Evolutionary conservation across 163 green algal genomes (phyloP), one percentile per base, ranked within the genome.

Genomic region (Scenedesmus sp.): DNA sequence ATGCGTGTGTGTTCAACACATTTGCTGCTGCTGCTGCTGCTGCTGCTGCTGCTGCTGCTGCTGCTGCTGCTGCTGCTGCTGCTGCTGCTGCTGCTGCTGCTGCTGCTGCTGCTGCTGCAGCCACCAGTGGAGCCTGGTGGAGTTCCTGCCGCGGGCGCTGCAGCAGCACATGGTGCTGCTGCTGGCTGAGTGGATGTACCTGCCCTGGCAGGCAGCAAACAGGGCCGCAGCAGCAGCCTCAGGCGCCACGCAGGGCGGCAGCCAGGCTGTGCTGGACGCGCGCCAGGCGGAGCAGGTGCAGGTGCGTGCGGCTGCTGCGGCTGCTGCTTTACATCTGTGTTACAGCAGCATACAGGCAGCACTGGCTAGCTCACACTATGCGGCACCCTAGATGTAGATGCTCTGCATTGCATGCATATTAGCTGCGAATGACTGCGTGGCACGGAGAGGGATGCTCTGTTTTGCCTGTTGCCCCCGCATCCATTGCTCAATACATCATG

Each of bases 171-270:
- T 99, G 90, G 87, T 96, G 62, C 83, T 96, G 1, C 87, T 97
- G n/a, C 94, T 98, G 23, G 96, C 93, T 6, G 97, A 99, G 94
- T 99, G 98, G 93, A 92, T 99, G 74, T 97, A 97, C 94, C 92
- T 97, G 85, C 97, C 98, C 1, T 99, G 97, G 97, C 95, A 95
- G 82, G 92, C 97, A 59, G 95, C 92, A 84, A 79, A 15, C 88
- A 93, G 87, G 88, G 95, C 73, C 90, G 93, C 89, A 91, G 92
- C n/a, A 85, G 89, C 81, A 84, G 86, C 67, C 60, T 13, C 13
- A 56, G 92, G 88, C 59, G 90, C 88, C n/a, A 94, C 82, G 20
- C 94, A 96, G 88, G 94, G 92, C 46, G 92, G 94, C 67, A 94
- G 88, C 67, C 91, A 95, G 77, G 92, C 90, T 52, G 90, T 74